Percentiles rank a stretch among this genome's conserved stretches.
Conservation (phyloP, 305 asterid species). For the Fraxinus greggii region DNA sequence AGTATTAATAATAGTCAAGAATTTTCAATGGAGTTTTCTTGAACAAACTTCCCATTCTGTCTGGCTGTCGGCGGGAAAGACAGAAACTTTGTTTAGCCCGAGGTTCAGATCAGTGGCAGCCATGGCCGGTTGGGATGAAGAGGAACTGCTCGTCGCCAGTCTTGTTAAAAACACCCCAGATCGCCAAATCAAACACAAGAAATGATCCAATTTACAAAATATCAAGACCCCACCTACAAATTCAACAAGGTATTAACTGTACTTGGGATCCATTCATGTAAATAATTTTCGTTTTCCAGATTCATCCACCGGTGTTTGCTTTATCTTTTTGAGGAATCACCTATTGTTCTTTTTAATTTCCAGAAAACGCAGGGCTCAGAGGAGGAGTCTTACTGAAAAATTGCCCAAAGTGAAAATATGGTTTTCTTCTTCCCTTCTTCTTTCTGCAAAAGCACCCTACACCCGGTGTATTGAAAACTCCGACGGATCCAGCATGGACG, state of each 20-base stretch:
- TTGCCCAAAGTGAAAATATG: too few relatives aligned
- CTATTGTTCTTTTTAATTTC: neutral
- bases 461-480: too few relatives aligned
- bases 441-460: too few relatives aligned
- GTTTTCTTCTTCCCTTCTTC: too few relatives aligned
- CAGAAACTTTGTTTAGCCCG: slow-evolving; percentile 66
- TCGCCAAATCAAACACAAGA: slow-evolving; percentile 53
- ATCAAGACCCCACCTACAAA: slow-evolving; percentile 67
- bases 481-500: too few relatives aligned
- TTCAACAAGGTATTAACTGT: slow-evolving; percentile 65
- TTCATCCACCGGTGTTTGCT: neutral
- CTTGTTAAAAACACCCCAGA: slow-evolving; percentile 87
- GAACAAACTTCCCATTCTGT: neutral
- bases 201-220: slow-evolving; percentile 41
- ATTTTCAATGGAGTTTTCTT: neutral
- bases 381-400: slow-evolving; percentile 37
- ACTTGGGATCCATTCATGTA: neutral
- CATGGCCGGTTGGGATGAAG: slow-evolving; percentile 99
- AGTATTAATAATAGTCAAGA: neutral
- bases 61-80: neutral
- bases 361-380: slow-evolving; percentile 70
- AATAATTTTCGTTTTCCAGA: slow-evolving; percentile 2
- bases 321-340: neutral
- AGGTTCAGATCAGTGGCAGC: slow-evolving; percentile 82
- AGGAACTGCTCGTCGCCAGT: slow-evolving; percentile 65